phyloP scores from a whole-genome alignment of 345 rosid genomes.

The Salix koriyanagi region DNA sequence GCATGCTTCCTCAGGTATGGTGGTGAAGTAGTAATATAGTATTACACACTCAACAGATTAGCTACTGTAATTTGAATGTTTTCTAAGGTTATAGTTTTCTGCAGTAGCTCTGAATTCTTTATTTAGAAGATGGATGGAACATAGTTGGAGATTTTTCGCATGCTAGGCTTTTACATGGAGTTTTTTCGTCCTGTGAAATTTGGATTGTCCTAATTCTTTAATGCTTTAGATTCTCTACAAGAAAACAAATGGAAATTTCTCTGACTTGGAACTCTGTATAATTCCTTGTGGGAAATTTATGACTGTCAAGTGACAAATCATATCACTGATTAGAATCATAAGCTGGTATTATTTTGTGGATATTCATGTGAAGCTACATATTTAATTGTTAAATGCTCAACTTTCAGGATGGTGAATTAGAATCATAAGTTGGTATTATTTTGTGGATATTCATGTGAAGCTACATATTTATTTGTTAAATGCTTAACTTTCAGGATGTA shows the following conservation, averaged over 20 bases:
- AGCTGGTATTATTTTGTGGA: not conserved
- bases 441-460: not conserved
- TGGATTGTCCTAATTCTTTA: not conserved
- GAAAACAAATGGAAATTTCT: not conserved
- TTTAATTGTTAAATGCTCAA: not conserved
- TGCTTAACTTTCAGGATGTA: not conserved
- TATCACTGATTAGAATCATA: not conserved
- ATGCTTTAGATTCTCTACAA: not conserved
- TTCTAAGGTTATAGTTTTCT: not conserved
- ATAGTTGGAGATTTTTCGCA: conserved; percentile 5
- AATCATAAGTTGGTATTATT: not conserved
- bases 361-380: not conserved
- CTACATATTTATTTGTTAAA: not conserved
- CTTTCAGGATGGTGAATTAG: not conserved
- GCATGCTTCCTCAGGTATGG: conserved; percentile 53
- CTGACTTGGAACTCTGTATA: not conserved
- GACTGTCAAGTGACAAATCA: not conserved
- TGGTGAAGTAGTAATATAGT: not conserved
- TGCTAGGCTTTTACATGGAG: not conserved
- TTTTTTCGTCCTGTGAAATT: not conserved
- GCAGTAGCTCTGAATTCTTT: not conserved
- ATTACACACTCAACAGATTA: not conserved
- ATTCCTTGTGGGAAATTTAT: not conserved
- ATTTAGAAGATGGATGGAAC: not conserved
- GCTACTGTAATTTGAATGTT: not conserved